Conservation (phyloP, 331 rosid species). For the Cydonia oblonga region DNA sequence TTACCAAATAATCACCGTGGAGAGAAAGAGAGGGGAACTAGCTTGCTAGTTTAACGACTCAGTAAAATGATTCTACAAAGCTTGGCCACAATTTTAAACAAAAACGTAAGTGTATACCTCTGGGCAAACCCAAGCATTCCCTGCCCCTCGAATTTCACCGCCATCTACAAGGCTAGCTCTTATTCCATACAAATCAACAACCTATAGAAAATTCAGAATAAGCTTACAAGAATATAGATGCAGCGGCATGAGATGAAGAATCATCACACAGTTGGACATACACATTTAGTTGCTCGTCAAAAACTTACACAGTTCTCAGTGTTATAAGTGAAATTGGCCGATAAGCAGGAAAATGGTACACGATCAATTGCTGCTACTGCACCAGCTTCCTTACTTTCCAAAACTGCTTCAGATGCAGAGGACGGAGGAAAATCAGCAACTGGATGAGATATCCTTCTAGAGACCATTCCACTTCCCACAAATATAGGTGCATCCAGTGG, state of each 20-base stretch:
- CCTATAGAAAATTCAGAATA: constrained; percentile 34
- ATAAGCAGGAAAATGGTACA: constrained; percentile 73
- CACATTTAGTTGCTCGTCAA: constrained; percentile 3
- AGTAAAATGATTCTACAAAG: not conserved
- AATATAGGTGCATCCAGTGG: constrained; percentile 78
- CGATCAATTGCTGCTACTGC: constrained; percentile 89
- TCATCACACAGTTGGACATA: not conserved
- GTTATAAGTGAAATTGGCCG: constrained; percentile 89
- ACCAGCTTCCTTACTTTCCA: constrained; percentile 76
- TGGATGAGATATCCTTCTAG: constrained; percentile 58
- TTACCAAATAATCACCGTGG: not conserved
- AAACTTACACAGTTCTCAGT: constrained; percentile 80
- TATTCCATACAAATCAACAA: constrained; percentile 85
- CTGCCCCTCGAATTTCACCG: constrained; percentile 98
- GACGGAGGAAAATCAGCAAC: constrained; percentile 47
- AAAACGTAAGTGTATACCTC: constrained; percentile 49
- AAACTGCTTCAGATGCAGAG: constrained; percentile 66
- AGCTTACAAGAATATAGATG: constrained; percentile 13
- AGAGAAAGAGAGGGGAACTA: not conserved
- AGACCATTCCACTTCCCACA: constrained; percentile 94
- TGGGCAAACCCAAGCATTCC: constrained; percentile 92
- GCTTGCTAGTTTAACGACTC: not conserved
- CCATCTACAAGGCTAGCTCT: constrained; percentile 89
- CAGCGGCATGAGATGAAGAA: constrained; percentile 7
- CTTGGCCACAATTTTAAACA: constrained; percentile 1